Percentiles rank a stretch among this genome's conserved stretches.
phyloP scores from a whole-genome alignment of 257 asterid species.

The Linderniella brevidens region DNA sequence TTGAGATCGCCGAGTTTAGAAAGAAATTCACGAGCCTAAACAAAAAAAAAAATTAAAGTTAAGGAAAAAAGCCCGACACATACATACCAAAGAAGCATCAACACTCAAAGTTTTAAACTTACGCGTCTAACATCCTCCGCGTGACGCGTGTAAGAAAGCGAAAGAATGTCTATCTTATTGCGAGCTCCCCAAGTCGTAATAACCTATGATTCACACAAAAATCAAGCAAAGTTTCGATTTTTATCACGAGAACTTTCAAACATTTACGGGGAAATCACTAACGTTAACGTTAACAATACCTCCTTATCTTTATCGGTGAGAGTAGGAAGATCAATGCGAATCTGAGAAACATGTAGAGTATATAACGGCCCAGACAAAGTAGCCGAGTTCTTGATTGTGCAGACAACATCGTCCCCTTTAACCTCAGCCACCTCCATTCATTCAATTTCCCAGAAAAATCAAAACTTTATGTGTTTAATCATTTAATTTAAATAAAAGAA shows the following conservation, averaged over 20 bases:
- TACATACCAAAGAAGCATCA: neutral
- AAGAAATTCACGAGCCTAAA: conserved; percentile 77
- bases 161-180: conserved; percentile 82
- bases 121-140: conserved; percentile 89
- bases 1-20: conserved; percentile 44
- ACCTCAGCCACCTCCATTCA: conserved; percentile 46
- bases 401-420: conserved; percentile 59
- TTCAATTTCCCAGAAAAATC: no score
- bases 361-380: conserved; percentile 80
- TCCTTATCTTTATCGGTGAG: conserved; percentile 76
- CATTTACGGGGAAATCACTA: no score
- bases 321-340: conserved; percentile 82
- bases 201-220: conserved; percentile 22
- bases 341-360: conserved; percentile 90
- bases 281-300: conserved; percentile 25
- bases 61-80: no score
- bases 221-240: no score
- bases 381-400: conserved; percentile 75
- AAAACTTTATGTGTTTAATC: no score
- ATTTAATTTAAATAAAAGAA: no score
- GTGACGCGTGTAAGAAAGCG: conserved; percentile 69
- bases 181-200: conserved; percentile 87
- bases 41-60: conserved; percentile 6
- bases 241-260: no score
- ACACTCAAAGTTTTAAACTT: conserved; percentile 6